These are phyloP conservation scores for Cercospora berteroae DNA, from an alignment of 2,329 filamentous ascomycete genomes.

Conservation along the genomic window DNA sequence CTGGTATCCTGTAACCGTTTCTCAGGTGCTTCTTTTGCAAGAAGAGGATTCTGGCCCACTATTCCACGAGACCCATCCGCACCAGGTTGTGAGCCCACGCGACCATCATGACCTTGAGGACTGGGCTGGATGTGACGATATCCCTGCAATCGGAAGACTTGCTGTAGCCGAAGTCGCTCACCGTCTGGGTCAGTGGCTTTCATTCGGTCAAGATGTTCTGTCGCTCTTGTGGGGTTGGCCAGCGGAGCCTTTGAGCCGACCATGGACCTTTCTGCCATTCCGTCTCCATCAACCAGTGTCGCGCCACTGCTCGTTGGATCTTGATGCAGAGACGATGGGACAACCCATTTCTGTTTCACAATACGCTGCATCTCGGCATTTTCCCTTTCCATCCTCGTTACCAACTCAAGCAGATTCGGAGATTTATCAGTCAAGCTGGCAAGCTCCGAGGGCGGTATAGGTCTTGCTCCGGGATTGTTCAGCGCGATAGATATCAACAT, in stretches of 20 bases:
- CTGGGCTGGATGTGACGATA: not conserved
- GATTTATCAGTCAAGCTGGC: not conserved
- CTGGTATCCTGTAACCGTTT: not conserved
- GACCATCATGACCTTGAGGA: not conserved
- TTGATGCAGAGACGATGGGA: not conserved
- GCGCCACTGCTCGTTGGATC: not conserved
- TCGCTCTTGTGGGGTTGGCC: not conserved
- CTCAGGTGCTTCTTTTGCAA: not conserved
- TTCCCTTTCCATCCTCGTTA: not conserved
- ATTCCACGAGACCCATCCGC: not conserved
- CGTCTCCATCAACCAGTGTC: not conserved
- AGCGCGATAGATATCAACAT: not conserved
- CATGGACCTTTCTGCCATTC: not conserved
- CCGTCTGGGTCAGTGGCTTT: not conserved
- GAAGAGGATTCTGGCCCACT: not conserved
- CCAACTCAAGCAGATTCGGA: not conserved
- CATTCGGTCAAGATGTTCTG: constrained; percentile 3
- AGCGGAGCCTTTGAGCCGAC: not conserved
- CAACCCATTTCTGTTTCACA: not conserved
- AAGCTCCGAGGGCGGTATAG: constrained; percentile 8
- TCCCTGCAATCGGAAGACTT: not conserved
- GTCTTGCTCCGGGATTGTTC: constrained; percentile 1
- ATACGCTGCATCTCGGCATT: not conserved
- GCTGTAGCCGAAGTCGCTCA: not conserved
- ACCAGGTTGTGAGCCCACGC: not conserved